These are phyloP conservation scores for Xylogone sp. DNA, from an alignment of 2,329 filamentous ascomycete species.

Conservation along the genomic window DNA sequence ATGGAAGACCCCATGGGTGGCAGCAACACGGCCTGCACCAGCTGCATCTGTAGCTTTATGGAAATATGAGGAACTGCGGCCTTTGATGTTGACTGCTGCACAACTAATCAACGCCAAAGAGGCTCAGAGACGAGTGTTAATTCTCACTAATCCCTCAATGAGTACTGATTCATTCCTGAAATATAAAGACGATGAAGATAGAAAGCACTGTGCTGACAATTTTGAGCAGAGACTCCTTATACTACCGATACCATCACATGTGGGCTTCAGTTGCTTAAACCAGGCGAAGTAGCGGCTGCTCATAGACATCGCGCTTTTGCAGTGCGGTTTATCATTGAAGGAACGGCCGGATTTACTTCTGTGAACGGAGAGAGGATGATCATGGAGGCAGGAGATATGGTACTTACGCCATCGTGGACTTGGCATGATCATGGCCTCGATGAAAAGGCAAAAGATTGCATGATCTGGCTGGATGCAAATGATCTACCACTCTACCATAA, in stretches of 20 bases:
- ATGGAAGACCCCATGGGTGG: not conserved
- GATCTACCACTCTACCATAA: constrained; percentile 37
- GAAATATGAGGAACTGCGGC: not conserved
- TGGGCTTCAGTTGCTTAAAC: constrained; percentile 40
- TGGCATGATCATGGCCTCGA: constrained; percentile 45
- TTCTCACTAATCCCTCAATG: not conserved
- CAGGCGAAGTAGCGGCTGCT: constrained; percentile 37
- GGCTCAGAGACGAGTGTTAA: not conserved
- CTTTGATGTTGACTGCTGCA: not conserved
- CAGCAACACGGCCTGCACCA: not conserved
- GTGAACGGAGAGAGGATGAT: constrained; percentile 36
- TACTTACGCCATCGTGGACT: constrained; percentile 42
- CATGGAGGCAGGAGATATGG: constrained; percentile 40
- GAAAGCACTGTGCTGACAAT: not conserved
- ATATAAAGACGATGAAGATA: not conserved
- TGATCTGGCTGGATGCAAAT: constrained; percentile 43
- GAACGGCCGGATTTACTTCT: constrained; percentile 38
- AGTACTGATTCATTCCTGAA: not conserved
- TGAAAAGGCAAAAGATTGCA: constrained; percentile 35
- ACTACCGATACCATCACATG: constrained; percentile 42
- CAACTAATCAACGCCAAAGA: not conserved
- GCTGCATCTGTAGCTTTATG: not conserved
- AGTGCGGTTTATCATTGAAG: constrained; percentile 41
- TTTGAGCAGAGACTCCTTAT: constrained; percentile 30
- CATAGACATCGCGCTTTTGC: constrained; percentile 42